A percentile compares a stretch with the other conserved stretches of the same genome.
Conservation (phyloP, 2,329 filamentous ascomycete genomes). For the Chalaropsis ovoidea region DNA sequence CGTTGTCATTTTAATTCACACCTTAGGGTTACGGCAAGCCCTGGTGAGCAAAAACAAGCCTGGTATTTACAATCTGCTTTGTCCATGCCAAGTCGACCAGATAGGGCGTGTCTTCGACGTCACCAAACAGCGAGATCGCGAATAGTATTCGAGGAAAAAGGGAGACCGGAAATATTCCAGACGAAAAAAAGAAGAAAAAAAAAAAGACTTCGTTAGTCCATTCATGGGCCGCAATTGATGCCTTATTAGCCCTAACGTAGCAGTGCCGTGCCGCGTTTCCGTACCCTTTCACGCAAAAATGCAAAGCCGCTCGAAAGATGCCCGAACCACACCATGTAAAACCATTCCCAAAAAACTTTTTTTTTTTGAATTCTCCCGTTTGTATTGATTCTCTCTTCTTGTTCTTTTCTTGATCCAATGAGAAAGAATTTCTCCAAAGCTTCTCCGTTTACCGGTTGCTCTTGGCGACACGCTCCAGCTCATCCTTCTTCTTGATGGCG, state of each 20-base stretch:
- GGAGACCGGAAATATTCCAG: neutral
- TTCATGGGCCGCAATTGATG: slow-evolving; percentile 32
- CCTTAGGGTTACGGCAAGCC: no score
- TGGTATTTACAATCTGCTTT: no score
- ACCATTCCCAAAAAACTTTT: slow-evolving; percentile 30
- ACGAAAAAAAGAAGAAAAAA: slow-evolving; percentile 23
- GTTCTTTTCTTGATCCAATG: slow-evolving; percentile 30
- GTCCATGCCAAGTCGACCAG: no score
- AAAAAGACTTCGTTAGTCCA: slow-evolving; percentile 25
- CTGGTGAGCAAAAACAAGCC: no score
- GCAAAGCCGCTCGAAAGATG: slow-evolving; percentile 38
- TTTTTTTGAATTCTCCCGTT: slow-evolving; percentile 26
- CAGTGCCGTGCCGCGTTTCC: slow-evolving; percentile 39
- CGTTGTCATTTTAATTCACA: no score
- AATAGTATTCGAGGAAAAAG: neutral
- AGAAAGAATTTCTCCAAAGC: slow-evolving; percentile 31
- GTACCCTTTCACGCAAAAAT: slow-evolving; percentile 40
- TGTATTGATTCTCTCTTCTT: slow-evolving; percentile 27
- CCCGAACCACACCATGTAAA: slow-evolving; percentile 39
- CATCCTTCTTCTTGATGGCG: slow-evolving; percentile 99
- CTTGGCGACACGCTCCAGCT: slow-evolving; percentile 99
- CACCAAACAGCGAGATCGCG: no score
- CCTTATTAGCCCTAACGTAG: slow-evolving; percentile 37
- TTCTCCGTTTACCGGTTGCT: slow-evolving; percentile 84
- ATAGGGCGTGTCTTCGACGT: no score